Evolutionary conservation across 1,139 yeast genomes (phyloP).

Genomic region (Yamadazyma diospyri): DNA sequence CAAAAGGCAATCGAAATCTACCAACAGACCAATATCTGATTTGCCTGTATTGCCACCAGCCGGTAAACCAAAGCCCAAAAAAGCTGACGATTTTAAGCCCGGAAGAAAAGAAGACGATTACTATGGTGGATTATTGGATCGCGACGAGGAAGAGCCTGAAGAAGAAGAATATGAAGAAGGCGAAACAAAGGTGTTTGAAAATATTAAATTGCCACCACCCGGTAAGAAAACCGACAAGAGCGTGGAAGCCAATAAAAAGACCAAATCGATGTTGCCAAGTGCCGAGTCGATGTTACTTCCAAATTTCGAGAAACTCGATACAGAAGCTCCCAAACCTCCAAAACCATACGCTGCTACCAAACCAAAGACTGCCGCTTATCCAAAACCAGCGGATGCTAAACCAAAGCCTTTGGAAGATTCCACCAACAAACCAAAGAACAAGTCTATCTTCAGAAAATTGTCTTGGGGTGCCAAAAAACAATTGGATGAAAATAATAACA

Average conservation of each 20-base stretch:
- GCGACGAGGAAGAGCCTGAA: conserved; percentile 16
- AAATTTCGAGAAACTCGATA: conserved; percentile 11
- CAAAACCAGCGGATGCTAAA: conserved; percentile 10
- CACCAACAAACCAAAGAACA: conserved; percentile 29
- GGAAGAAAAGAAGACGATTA: conserved; percentile 24
- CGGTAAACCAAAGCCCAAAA: conserved; percentile 7
- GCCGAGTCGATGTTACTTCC: conserved; percentile 41
- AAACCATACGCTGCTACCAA: conserved; percentile 28
- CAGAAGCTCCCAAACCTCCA: conserved; percentile 10
- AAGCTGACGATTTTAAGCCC: conserved; percentile 35
- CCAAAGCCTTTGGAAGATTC: conserved; percentile 19
- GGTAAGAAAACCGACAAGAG: conserved; percentile 10
- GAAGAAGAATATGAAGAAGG: conserved; percentile 21
- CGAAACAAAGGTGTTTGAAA: conserved; percentile 35
- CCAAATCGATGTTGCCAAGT: conserved; percentile 31
- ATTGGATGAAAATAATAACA: conserved; percentile 17
- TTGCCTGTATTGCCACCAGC: conserved; percentile 31
- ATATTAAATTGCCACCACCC: conserved; percentile 40
- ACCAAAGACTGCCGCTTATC: conserved; percentile 7
- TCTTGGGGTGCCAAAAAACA: conserved; percentile 52
- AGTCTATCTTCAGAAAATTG: conserved; percentile 60
- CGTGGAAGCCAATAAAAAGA: conserved; percentile 16
- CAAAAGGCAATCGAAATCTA: conserved; percentile 18
- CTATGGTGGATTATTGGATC: conserved; percentile 17
- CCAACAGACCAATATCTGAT: conserved; percentile 29